These are phyloP conservation scores for Cercospora citrullina DNA, from an alignment of 2,329 filamentous ascomycete species.

Conservation along the genomic window DNA sequence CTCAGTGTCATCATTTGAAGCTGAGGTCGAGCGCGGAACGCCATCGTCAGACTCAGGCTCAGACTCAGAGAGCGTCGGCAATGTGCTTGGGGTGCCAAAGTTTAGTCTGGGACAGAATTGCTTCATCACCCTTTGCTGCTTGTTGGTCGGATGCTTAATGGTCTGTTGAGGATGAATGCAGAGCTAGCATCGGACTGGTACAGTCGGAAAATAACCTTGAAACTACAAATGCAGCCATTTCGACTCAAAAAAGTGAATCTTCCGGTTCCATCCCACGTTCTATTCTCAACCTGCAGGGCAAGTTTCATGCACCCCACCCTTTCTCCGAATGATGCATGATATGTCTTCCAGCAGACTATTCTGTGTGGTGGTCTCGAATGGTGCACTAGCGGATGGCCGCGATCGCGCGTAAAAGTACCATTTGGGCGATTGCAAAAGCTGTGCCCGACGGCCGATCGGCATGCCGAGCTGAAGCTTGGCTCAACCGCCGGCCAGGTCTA, in stretches of 20 bases:
- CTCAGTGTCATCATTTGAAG: conserved; percentile 18
- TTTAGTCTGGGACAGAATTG: not conserved
- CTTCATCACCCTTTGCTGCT: not conserved
- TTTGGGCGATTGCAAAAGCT: not conserved
- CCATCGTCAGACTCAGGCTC: not conserved
- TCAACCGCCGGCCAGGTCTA: not conserved
- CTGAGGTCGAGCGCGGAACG: conserved; percentile 4
- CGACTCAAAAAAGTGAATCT: not conserved
- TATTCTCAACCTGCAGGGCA: not conserved
- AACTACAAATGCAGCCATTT: not conserved
- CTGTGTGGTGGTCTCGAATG: not conserved
- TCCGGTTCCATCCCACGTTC: not conserved
- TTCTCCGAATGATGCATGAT: not conserved
- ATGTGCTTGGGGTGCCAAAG: not conserved
- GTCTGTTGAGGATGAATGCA: not conserved
- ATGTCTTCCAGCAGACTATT: not conserved
- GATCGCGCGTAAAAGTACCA: not conserved
- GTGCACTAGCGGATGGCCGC: conserved; percentile 3
- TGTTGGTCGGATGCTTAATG: not conserved
- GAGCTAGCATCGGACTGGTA: not conserved
- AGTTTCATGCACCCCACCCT: not conserved
- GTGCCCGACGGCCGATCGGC: not conserved
- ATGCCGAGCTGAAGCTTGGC: not conserved
- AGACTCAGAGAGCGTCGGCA: conserved; percentile 6
- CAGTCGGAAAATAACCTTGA: not conserved